A percentile compares a stretch with the other conserved stretches of the same genome.
Evolutionary conservation across 1,139 yeast species (phyloP).

Genomic region (Williopsis jadinii): DNA sequence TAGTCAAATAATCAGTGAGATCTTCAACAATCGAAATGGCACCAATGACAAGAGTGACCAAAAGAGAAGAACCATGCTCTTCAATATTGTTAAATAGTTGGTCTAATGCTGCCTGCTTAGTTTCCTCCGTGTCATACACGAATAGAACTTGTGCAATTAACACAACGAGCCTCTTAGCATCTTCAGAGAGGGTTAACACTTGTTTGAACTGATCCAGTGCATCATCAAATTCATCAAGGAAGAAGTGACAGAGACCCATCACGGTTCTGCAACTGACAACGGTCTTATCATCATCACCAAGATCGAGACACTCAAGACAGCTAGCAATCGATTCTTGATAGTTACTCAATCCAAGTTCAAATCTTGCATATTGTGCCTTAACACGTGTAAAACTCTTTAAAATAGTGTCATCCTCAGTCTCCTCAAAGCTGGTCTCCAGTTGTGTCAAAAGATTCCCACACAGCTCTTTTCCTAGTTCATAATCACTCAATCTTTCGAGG

Average conservation of each 20-base stretch:
- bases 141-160: slow-evolving; percentile 74
- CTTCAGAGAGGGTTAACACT: slow-evolving; percentile 49
- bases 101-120: slow-evolving; percentile 74
- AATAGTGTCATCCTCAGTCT: slow-evolving; percentile 40
- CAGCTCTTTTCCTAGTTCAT: slow-evolving; percentile 42
- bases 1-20: slow-evolving; percentile 50
- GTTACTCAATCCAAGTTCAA: slow-evolving; percentile 51
- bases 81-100: slow-evolving; percentile 60
- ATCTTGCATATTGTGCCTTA: slow-evolving; percentile 65
- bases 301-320: slow-evolving; percentile 50
- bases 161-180: slow-evolving; percentile 57
- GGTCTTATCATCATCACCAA: slow-evolving; percentile 34
- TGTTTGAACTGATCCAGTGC: slow-evolving; percentile 62
- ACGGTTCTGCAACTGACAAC: slow-evolving; percentile 59
- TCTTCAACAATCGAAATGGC: slow-evolving; percentile 69
- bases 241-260: slow-evolving; percentile 64
- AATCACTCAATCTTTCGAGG: slow-evolving; percentile 70
- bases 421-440: slow-evolving; percentile 55
- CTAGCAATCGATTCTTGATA: slow-evolving; percentile 55
- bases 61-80: slow-evolving; percentile 54
- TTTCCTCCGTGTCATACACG: slow-evolving; percentile 65
- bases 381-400: slow-evolving; percentile 49
- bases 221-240: slow-evolving; percentile 50
- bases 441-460: slow-evolving; percentile 40
- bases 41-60: slow-evolving; percentile 68